Evolutionary conservation across 345 rosid species (phyloP), one percentile per base, ranked within the genome.

Genomic region (Populus ilicifolia): DNA sequence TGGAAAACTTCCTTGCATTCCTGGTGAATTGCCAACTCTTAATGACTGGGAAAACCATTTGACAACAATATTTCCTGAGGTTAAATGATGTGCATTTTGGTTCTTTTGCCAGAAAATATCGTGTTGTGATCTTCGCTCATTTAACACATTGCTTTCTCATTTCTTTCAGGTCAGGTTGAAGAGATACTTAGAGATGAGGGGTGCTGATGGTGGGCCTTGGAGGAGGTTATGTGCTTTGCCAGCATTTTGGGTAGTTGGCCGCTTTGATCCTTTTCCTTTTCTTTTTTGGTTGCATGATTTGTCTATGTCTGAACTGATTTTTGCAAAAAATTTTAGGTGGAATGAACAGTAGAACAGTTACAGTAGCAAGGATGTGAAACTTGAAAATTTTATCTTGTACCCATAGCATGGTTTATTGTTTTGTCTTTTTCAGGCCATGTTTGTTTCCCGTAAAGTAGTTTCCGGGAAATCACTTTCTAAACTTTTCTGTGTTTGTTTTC

Each of bases 201-300:
- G 99, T 72, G 97, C 98, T 83, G 99, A 94, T 89, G 97, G 98
- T 85, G 98, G 98, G 82, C 97, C 99, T 56, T 91, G 97, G 98
- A 92, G 99, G 88, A 92, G 97, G 79, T 67, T 94, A 71, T 92
- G 98, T 82, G 99, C 98, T 30, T 82, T 96, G 80, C 97, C 98
- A 54, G 99, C 99, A 72, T 91, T 96, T 83, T 94, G 99, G 99
- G 99, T 96, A 88, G 77, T 72, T 78, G 20, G 66, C 79, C 64
- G 30, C 61, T 64, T 70, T 79, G 21, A 29, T 81, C 38, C 54
- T 56, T 69, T 54, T 10, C 25, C 11, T 23, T 59, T n/a, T 59
- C 25, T 23, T 10, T 59, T 59, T 59, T 59, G 29, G 29, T 9
- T 59, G 27, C 64, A 23, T 59, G 64, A 59, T 59, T 56, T 59